Base-by-base conservation (phyloP, 75 land plant species). In the Cunninghamia lanceolata region DNA sequence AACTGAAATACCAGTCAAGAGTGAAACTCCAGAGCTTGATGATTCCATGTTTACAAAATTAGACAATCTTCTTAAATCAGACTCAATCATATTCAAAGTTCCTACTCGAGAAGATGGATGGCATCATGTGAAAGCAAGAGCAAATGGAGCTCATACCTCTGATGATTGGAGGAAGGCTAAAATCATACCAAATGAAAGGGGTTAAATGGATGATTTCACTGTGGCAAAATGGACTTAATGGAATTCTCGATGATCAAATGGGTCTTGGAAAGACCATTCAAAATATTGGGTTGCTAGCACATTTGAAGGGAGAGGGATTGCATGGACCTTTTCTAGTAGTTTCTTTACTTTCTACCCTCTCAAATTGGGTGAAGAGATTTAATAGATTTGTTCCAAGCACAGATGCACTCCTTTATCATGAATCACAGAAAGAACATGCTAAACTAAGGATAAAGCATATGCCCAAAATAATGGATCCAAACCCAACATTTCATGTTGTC, bases 241-340 rank as follows among this genome's bases (percentile, higher is more conserved):
- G 92, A 34, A 91, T 91, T 87, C 76, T 91, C 7, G 92, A 91
- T 68, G 92, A 91, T 82, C 92, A 91, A 77, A 91, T 91, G 92
- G 92, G n/a, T n/a, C n/a, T n/a, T n/a, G n/a, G n/a, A n/a, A n/a
- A n/a, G n/a, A n/a, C n/a, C n/a, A n/a, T n/a, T 19, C 92, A 91
- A 56, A 89, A 91, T 10, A 91, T 91, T 76, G 88, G 86, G 9
- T 83, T 91, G 68, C 86, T 91, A 38, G 88, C 92, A 11, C 92
- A 91, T 82, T 59, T 91, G 70, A 91, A 89, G 84, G 88, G 88
- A 36, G 85, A 59, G 30, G 90, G 88, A 36, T 43, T 91, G 87
- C 82, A 89, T 82, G 92, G 92, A 36, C 92, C 92, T 19, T 91
- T 89, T 70, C 36, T 91, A 30, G 35, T 91, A 83, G 85, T 89